Evolutionary conservation across 2,329 filamentous ascomycete genomes (phyloP), one percentile per base, ranked within the genome.

Genomic region (Apiospora saccharicola): DNA sequence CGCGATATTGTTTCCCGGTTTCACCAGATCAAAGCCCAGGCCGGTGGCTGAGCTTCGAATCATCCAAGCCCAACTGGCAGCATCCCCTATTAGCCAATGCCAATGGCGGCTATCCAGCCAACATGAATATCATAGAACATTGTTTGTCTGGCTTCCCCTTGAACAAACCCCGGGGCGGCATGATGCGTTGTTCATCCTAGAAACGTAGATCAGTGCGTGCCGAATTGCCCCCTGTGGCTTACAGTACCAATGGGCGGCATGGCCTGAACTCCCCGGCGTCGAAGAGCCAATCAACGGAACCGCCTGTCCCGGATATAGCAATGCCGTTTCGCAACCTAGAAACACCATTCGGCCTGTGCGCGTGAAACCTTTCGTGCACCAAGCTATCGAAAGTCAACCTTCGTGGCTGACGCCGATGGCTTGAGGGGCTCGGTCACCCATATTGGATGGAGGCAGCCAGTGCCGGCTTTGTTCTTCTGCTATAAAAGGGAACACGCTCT

Each of bases 1-100:
- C 57, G 57, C n/a, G 57, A 41, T 41, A 64, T 24, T 64, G 57
- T 64, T 64, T 64, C 57, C 57, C 57, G 57, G 57, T 64, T 64
- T 64, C 57, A 64, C 34, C 57, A 64, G 57, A 64, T 22, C 57
- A n/a, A n/a, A 41, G 57, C 57, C 57, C 57, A 64, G 57, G 34
- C 57, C 8, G 34, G 57, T 64, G 34, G 34, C 57, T 64, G 34
- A 64, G 16, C 57, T n/a, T 41, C 19, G 57, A 22, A 64, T 41
- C 57, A 41, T 41, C 57, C 30, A 41, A 24, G 57, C 57, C 34
- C 57, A 41, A n/a, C 34, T 61, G 41, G 10, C 57, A 41, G n/a
- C 57, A 41, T 41, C 19, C 34, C 57, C 13, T 64, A 22, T 26
- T 13, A 41, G 34, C 34, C 57, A 64, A 64, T 64, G n/a, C 34